A percentile compares a stretch with the other conserved stretches of the same genome.
Evolutionary conservation across 441 rosid species (phyloP).

Genomic region (Theobroma grandiflorum): DNA sequence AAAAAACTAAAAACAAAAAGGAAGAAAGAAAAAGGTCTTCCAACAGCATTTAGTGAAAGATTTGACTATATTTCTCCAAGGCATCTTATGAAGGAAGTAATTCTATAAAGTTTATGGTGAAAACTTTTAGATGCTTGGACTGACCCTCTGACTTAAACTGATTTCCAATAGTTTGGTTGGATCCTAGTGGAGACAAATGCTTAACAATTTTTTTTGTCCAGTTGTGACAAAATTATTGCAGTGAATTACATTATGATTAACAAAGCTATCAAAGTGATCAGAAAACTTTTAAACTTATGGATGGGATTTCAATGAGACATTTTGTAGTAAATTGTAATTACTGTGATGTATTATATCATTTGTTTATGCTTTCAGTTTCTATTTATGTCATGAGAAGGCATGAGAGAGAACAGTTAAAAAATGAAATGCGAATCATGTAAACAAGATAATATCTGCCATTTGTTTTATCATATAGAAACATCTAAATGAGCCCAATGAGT

Average conservation of each 20-base stretch:
- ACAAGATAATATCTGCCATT: neutral
- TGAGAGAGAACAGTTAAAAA: too few relatives aligned
- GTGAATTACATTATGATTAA: too few relatives aligned
- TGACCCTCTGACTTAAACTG: neutral
- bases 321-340: too few relatives aligned
- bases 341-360: too few relatives aligned
- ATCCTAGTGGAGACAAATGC: neutral
- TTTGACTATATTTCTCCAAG: neutral
- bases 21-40: neutral
- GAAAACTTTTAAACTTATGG: too few relatives aligned
- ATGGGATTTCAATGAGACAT: too few relatives aligned
- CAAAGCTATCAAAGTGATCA: too few relatives aligned
- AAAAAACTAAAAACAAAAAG: neutral
- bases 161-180: neutral
- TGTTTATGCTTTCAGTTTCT: too few relatives aligned
- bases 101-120: neutral
- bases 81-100: neutral
- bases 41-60: neutral
- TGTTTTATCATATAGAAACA: neutral
- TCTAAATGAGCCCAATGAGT: neutral
- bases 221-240: too few relatives aligned
- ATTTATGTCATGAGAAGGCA: too few relatives aligned
- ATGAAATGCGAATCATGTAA: neutral
- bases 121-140: slow-evolving; percentile 12
- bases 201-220: too few relatives aligned